These are phyloP conservation scores for Carnegiea gigantea DNA, from an alignment of 179 eudicot genomes.

Conservation along the genomic window DNA sequence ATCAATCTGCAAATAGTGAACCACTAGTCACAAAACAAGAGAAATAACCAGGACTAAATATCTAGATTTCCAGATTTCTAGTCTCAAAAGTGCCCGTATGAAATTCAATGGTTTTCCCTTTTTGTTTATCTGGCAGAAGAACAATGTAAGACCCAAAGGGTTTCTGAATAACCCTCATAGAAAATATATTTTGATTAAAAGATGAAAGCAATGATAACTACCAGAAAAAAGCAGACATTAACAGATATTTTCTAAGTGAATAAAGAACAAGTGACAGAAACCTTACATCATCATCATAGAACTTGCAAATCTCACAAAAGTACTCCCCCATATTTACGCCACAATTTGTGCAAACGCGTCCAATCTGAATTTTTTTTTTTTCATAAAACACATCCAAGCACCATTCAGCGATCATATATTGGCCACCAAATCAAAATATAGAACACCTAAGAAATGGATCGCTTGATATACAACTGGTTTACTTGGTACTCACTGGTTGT, in stretches of 20 bases:
- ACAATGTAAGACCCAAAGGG: not conserved
- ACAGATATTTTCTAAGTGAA: not conserved
- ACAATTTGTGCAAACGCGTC: constrained; percentile 74
- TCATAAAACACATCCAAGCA: not conserved
- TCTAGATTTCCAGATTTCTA: not conserved
- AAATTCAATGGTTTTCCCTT: not conserved
- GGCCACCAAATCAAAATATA: not conserved
- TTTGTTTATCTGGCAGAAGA: not conserved
- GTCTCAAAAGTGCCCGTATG: not conserved
- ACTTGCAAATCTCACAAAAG: constrained; percentile 84
- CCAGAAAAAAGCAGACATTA: not conserved
- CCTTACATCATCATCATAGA: constrained; percentile 91
- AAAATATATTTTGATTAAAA: not conserved
- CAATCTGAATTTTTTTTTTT: constrained; percentile 50
- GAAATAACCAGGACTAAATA: not conserved
- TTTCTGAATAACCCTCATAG: not conserved
- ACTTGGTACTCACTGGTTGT: constrained; percentile 59
- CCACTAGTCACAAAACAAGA: constrained; percentile 7
- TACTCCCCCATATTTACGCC: constrained; percentile 96
- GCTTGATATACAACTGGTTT: not conserved
- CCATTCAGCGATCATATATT: not conserved
- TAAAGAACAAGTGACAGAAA: not conserved
- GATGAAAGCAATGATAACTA: not conserved
- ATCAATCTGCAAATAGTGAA: constrained; percentile 48
- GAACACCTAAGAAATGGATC: not conserved